These are phyloP conservation scores for Ustilago vetiveriae DNA, from an alignment of 1,284 basidiomycete species.

Conservation along the genomic window DNA sequence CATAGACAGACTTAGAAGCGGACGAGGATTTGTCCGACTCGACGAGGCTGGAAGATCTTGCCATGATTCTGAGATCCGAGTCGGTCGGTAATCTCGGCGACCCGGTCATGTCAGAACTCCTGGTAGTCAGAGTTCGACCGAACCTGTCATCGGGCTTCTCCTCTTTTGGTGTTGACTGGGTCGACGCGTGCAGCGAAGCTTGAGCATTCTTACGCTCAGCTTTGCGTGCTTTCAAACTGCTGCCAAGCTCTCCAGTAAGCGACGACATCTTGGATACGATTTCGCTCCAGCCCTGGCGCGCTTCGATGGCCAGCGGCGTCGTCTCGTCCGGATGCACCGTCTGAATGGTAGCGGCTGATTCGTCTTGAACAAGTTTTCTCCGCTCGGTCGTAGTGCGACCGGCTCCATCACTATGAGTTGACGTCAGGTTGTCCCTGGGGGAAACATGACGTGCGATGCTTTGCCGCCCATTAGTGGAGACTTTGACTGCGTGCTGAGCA, in stretches of 20 bases:
- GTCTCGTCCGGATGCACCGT: conserved; percentile 23
- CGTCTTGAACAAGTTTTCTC: conserved; percentile 19
- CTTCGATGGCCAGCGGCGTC: conserved; percentile 42
- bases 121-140: neutral
- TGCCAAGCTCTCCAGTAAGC: conserved; percentile 21
- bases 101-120: neutral
- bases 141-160: neutral
- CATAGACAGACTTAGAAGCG: conserved; percentile 21
- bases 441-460: neutral
- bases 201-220: conserved; percentile 10
- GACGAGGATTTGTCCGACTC: conserved; percentile 30
- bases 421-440: neutral
- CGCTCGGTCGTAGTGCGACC: neutral
- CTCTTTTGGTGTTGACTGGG: neutral
- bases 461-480: too few relatives aligned
- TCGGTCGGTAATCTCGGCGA: conserved; percentile 7
- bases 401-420: neutral
- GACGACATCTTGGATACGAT: conserved; percentile 47
- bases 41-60: conserved; percentile 33
- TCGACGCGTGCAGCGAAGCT: conserved; percentile 1
- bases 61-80: conserved; percentile 23
- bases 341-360: conserved; percentile 24
- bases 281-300: conserved; percentile 55
- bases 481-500: neutral
- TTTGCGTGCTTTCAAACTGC: conserved; percentile 11